phyloP scores from a whole-genome alignment of 2,329 filamentous ascomycete species.

The Phaeosphaeriaceae sp. region DNA sequence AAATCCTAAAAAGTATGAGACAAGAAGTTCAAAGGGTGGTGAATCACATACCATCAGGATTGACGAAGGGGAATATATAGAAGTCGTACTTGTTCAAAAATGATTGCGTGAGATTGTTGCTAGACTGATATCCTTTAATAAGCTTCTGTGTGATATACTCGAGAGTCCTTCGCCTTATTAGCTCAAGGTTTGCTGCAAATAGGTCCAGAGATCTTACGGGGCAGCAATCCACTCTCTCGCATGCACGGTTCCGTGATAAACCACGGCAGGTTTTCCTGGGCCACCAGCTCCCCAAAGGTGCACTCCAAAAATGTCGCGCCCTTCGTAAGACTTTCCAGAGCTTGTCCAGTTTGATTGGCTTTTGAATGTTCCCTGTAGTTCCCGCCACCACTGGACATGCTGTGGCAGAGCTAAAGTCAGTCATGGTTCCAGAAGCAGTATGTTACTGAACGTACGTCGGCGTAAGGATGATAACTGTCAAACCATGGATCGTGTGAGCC shows the following conservation, averaged over 20 bases:
- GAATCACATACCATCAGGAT: constrained; percentile 33
- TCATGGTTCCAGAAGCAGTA: background rate
- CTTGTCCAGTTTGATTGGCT: constrained; percentile 38
- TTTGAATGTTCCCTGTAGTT: constrained; percentile 33
- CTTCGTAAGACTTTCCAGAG: constrained; percentile 39
- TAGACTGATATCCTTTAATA: constrained; percentile 33
- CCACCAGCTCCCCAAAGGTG: constrained; percentile 42
- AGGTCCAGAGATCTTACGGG: constrained; percentile 42
- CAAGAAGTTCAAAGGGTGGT: background rate
- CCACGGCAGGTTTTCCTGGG: constrained; percentile 40
- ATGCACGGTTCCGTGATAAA: constrained; percentile 42
- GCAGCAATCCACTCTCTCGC: constrained; percentile 43
- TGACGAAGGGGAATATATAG: constrained; percentile 42
- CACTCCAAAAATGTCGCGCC: constrained; percentile 38
- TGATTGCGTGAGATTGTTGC: constrained; percentile 39
- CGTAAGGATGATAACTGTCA: constrained; percentile 42
- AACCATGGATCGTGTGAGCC: constrained; percentile 32
- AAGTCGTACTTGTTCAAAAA: constrained; percentile 41
- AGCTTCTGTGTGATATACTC: constrained; percentile 40
- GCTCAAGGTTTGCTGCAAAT: background rate
- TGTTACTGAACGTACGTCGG: constrained; percentile 20
- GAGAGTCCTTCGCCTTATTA: constrained; percentile 11
- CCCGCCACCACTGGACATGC: constrained; percentile 24
- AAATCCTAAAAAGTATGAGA: constrained; percentile 27
- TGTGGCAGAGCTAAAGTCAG: constrained; percentile 1